These are phyloP conservation scores for Serendipita indica DNA, from an alignment of 768 basidiomycete genomes.

Conservation along the genomic window DNA sequence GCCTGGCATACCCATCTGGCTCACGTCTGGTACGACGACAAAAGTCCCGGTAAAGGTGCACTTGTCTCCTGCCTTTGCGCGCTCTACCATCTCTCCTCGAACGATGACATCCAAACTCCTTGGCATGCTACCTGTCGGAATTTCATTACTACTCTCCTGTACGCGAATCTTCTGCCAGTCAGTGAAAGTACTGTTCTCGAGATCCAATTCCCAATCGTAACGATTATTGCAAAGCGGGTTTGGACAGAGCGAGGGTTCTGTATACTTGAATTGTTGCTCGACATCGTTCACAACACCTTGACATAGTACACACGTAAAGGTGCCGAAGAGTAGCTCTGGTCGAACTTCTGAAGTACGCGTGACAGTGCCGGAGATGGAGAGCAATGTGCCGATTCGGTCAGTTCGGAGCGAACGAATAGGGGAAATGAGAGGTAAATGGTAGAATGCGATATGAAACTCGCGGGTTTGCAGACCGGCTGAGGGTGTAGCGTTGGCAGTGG, in stretches of 20 bases:
- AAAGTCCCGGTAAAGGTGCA: conserved; percentile 96
- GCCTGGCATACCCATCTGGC: conserved; percentile 87
- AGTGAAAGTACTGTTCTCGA: conserved; percentile 90
- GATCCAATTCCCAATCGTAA: conserved; percentile 80
- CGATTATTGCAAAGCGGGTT: conserved; percentile 91
- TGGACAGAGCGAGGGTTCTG: conserved; percentile 91
- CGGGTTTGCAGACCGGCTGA: conserved; percentile 80
- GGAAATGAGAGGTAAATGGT: conserved; percentile 82
- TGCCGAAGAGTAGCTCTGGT: conserved; percentile 85
- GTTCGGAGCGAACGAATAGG: conserved; percentile 90
- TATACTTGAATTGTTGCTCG: conserved; percentile 99
- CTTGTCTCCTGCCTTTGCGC: conserved; percentile 98
- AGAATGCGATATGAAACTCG: conserved; percentile 91
- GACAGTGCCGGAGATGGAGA: conserved; percentile 93
- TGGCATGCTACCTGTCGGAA: conserved; percentile 97
- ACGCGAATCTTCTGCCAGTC: conserved; percentile 99
- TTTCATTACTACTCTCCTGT: conserved; percentile 97
- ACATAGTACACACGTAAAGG: conserved; percentile 85
- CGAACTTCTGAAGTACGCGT: conserved; percentile 95
- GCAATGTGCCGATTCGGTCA: conserved; percentile 83
- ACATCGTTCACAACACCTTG: conserved; percentile 76
- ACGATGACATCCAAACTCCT: conserved; percentile 92
- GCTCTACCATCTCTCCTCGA: conserved; percentile 88
- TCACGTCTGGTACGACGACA: conserved; percentile 96
- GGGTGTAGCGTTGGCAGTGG: conserved; percentile 71